Base-by-base conservation (phyloP, 148 eudicot genomes). In the Amaranthus cruentus region DNA sequence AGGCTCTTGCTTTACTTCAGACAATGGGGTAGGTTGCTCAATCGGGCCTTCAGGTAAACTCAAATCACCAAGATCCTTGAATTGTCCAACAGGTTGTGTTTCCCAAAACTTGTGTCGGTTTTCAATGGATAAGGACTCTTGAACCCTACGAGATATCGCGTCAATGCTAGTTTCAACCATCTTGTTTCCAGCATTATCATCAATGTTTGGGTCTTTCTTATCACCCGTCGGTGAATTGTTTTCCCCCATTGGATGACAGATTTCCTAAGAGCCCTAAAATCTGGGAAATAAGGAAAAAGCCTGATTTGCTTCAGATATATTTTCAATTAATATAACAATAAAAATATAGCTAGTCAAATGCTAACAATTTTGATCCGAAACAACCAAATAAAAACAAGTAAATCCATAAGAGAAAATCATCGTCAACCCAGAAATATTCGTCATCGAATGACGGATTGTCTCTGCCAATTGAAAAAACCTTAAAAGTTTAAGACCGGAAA, bases 101-200 rank as follows among this genome's bases (percentile, higher is more conserved):
- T 89, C 94, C 94, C 94, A 89, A 81, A 89, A 89, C 83, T 84
- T 87, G 55, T 89, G 94, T 44, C 80, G 81, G 67, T 83, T 83
- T 47, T 81, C 83, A 42, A 84, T 72, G 54, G 91, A 78, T 28
- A 89, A 81, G n/a, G 91, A 85, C 58, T 87, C 94, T 68, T 86
- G 94, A 74, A 89, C 81, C 82, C 78, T 80, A 58, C 84, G 65
- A 46, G 86, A 75, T 46, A 89, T 66, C 7, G 81, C 74, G 47
- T 86, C 89, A 66, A 84, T 68, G 5, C 83, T 64, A 75, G 21
- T n/a, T 28, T 63, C 67, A 13, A 74, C 87, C 47, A 77, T 62
- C 71, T 83, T 85, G 54, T 57, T 60, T 70, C 72, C 68, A n/a
- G 54, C 62, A 78, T 81, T 79, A 55, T 49, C 87, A 43, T 73